phyloP scores from a whole-genome alignment of 116 monocot species.

The Phalaenopsis hybrid region DNA sequence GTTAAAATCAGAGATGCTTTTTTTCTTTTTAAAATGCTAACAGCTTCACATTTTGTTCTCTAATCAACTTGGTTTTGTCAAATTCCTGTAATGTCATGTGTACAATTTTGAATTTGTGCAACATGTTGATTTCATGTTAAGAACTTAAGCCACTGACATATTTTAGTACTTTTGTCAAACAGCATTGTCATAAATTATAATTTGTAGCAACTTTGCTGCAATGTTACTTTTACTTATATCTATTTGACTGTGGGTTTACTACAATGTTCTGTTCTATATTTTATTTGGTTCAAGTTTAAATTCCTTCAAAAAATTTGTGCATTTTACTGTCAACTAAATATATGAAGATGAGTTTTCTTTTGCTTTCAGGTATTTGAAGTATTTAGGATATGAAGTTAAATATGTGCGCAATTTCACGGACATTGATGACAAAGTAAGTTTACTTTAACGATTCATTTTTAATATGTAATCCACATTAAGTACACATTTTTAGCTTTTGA shows the following conservation, averaged over 20 bases:
- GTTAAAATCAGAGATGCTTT: no score
- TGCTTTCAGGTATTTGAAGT: slow-evolving; percentile 56
- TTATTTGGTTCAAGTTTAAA: neutral
- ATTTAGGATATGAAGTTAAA: slow-evolving; percentile 76
- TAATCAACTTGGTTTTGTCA: no score
- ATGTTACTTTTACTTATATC: neutral
- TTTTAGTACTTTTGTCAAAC: neutral
- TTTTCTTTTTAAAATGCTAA: no score
- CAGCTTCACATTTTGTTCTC: no score
- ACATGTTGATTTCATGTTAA: neutral
- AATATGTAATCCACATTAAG: neutral
- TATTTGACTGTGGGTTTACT: neutral
- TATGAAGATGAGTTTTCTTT: neutral
- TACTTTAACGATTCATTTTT: neutral
- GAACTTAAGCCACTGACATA: neutral
- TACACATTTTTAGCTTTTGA: neutral
- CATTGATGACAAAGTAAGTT: slow-evolving; percentile 91
- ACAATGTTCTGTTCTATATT: neutral
- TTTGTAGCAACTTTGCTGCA: no score
- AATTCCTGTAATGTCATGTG: no score
- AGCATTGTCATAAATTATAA: neutral
- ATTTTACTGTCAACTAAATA: neutral
- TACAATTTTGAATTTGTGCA: no score
- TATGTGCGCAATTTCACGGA: slow-evolving; percentile 98
- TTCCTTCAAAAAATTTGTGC: neutral